Evolutionary conservation across 2,329 filamentous ascomycete species (phyloP).

Genomic region (Xylaria digitata): DNA sequence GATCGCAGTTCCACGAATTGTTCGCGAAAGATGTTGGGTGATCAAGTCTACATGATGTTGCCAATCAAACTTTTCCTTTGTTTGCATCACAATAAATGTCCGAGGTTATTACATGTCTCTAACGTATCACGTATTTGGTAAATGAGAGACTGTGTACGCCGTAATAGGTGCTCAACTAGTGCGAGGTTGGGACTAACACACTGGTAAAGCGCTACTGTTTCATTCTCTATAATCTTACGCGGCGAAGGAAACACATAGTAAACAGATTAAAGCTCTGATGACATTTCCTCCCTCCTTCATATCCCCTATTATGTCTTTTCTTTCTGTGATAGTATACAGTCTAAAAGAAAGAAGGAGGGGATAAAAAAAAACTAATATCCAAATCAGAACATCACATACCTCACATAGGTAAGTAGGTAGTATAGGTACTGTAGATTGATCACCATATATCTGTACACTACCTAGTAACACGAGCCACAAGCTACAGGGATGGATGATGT

Average conservation of each 20-base stretch:
- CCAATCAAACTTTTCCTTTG: background rate
- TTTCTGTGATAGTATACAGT: no score
- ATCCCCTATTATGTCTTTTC: no score
- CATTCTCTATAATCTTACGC: slow-evolving; percentile 13
- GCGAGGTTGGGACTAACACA: background rate
- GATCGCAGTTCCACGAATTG: no score
- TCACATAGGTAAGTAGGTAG: no score
- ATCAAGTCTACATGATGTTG: background rate
- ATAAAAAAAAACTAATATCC: no score
- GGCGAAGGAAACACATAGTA: background rate
- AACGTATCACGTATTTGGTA: background rate
- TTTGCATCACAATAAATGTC: slow-evolving; percentile 1
- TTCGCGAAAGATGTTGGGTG: background rate
- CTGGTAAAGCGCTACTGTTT: background rate
- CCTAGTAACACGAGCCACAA: slow-evolving; percentile 3
- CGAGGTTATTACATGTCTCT: background rate
- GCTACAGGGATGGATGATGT: slow-evolving; percentile 2
- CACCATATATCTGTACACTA: no score
- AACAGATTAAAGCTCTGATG: background rate
- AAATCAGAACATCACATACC: no score
- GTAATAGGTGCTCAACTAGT: no score
- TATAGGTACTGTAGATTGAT: no score
- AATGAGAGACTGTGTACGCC: background rate
- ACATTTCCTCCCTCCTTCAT: no score
- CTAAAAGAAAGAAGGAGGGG: no score